These are phyloP conservation scores for Hypoxylon sp. DNA, from an alignment of 2,329 filamentous ascomycete genomes.

Conservation along the genomic window DNA sequence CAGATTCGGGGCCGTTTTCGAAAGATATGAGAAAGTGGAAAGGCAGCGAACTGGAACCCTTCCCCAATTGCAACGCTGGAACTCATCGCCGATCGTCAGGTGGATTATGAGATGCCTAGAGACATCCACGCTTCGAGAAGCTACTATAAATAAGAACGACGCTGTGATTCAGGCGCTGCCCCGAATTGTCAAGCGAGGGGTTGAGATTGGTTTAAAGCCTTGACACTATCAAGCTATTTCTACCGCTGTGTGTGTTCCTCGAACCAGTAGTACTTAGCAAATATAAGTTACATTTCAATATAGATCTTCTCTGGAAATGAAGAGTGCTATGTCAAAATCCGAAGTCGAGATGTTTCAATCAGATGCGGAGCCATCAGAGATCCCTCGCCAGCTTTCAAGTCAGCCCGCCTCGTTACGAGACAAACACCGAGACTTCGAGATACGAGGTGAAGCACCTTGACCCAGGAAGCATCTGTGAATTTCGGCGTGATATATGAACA, in stretches of 20 bases:
- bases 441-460: background rate
- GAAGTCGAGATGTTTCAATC: background rate
- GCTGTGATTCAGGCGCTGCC: too few relatives aligned
- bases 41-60: background rate
- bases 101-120: too few relatives aligned
- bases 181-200: too few relatives aligned
- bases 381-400: background rate
- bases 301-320: background rate
- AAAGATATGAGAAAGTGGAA: background rate
- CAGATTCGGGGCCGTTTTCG: constrained; percentile 34
- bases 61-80: too few relatives aligned
- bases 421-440: constrained; percentile 1
- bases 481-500: background rate
- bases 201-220: background rate
- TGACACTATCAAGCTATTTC: background rate
- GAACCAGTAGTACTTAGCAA: too few relatives aligned
- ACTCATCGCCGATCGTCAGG: too few relatives aligned
- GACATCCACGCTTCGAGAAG: too few relatives aligned
- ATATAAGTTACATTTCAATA: too few relatives aligned
- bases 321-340: background rate
- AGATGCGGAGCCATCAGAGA: background rate
- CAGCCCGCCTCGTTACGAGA: background rate
- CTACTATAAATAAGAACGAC: too few relatives aligned
- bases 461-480: background rate
- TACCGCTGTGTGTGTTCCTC: background rate